Evolutionary conservation across 768 basidiomycete species (phyloP).

Genomic region (Suillus subluteus): DNA sequence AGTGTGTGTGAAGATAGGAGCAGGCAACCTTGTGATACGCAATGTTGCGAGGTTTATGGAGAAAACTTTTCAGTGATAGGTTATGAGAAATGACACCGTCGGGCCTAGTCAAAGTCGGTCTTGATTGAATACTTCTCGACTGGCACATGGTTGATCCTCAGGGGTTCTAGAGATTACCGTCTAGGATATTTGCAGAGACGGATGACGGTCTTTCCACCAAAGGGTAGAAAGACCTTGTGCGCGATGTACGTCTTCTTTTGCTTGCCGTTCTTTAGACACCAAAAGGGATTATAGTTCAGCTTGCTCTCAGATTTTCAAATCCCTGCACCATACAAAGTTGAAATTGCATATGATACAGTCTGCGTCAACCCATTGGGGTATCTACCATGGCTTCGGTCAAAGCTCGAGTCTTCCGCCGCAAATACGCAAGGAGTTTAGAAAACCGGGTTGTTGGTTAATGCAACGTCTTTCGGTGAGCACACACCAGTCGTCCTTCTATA

Average conservation of each 20-base stretch:
- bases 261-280: slow-evolving; percentile 2
- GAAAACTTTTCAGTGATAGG: slow-evolving; percentile 37
- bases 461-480: slow-evolving; percentile 52
- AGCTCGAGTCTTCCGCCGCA: slow-evolving; percentile 43
- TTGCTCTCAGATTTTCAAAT: slow-evolving; percentile 38
- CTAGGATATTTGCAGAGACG: slow-evolving; percentile 34
- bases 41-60: background rate
- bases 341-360: slow-evolving; percentile 49
- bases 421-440: slow-evolving; percentile 44
- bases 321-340: slow-evolving; percentile 37
- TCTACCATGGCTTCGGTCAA: slow-evolving; percentile 49
- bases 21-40: slow-evolving; percentile 43
- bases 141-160: slow-evolving; percentile 6
- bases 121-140: background rate
- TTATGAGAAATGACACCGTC: slow-evolving; percentile 52
- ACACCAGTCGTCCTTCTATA: background rate
- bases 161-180: slow-evolving; percentile 37
- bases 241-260: slow-evolving; percentile 34
- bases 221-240: slow-evolving; percentile 45
- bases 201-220: slow-evolving; percentile 19
- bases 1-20: slow-evolving; percentile 42
- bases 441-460: slow-evolving; percentile 52
- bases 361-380: slow-evolving; percentile 55
- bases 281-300: slow-evolving; percentile 22
- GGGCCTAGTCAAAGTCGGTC: slow-evolving; percentile 43